Evolutionary conservation across 1,139 yeast species (phyloP), one percentile per base, ranked within the genome.

Genomic region (Debaryomyces subglobosus): DNA sequence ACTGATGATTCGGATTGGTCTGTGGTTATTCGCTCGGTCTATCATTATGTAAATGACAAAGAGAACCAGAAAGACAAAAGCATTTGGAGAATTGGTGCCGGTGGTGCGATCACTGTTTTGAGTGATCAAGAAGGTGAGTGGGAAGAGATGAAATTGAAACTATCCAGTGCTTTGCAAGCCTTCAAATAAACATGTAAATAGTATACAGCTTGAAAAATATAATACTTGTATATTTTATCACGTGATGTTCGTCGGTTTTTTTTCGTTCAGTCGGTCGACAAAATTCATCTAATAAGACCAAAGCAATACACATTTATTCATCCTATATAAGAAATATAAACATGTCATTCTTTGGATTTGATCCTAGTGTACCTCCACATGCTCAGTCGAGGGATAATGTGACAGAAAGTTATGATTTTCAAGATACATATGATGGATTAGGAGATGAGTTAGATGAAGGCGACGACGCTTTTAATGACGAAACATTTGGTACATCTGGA

Each of bases 1-100:
- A 85, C 91, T 37, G 92, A 89, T 59, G 85, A 82, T 48, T 89
- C 96, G 0, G 99, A 95, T 65, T 95, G 98, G 98, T 89, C 96
- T 53, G 99, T 95, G 5, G 82, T 91, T 42, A 95, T 95, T 49
- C 77, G 99, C 39, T 89, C 97, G 3, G 77, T 91, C 42, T 91
- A 82, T 66, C 81, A 81, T 50, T 90, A 91, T 65, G 62, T 64
- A 9, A 66, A 76, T 39, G 90, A 85, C 56, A 46, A 63, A 9
- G 72, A 69, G 27, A 73, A 72, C 47, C 62, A 61, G 1, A 39
- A 42, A 1, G 52, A 51, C 21, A 49, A 57, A 9, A 67, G 69
- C 13, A 58, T 74, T 9, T 94, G 97, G 96, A 76, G 92, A 56
- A 82, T 94, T 50, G 99, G 99, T 2, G 99, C 99, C 7, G 99